Evolutionary conservation across 116 monocot genomes (phyloP).

Genomic region (Trichopus zeylanicus): DNA sequence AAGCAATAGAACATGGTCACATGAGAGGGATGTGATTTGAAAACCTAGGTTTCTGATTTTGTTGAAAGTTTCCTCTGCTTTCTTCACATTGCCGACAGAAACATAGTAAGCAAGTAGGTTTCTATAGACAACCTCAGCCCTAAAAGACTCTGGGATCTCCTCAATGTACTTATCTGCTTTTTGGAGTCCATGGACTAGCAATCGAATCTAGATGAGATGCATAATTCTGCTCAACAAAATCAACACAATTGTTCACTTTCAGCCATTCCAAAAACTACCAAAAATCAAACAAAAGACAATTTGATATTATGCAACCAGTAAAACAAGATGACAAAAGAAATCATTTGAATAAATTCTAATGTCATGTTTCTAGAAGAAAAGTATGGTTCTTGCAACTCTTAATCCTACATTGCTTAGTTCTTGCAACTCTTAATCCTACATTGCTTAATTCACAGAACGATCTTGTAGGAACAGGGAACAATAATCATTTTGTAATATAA

Average conservation of each 20-base stretch:
- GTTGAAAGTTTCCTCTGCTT: slow-evolving; percentile 69
- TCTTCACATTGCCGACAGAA: slow-evolving; percentile 28
- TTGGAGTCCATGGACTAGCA: slow-evolving; percentile 43
- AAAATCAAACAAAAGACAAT: too few species aligned
- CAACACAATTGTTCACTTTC: slow-evolving; percentile 32
- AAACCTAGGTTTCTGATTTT: slow-evolving; percentile 61
- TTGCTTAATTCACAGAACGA: too few species aligned
- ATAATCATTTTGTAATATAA: too few species aligned
- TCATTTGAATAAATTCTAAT: too few species aligned
- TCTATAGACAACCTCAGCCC: slow-evolving; percentile 48
- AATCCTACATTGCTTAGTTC: too few species aligned
- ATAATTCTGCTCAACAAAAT: slow-evolving; percentile 62
- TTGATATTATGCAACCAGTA: too few species aligned
- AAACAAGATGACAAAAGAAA: too few species aligned
- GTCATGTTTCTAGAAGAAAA: too few species aligned
- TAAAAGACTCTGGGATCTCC: slow-evolving; percentile 52
- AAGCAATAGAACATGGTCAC: slow-evolving; percentile 72
- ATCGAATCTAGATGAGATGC: slow-evolving; percentile 55
- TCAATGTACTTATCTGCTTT: slow-evolving; percentile 58
- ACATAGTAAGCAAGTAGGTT: slow-evolving; percentile 66
- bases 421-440: too few species aligned
- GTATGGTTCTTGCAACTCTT: too few species aligned
- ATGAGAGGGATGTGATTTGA: slow-evolving; percentile 47
- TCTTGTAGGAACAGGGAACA: too few species aligned
- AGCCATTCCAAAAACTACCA: slow-evolving; percentile 80